Evolutionary conservation across 768 basidiomycete species (phyloP).

Genomic region (Artomyces pyxidatus): DNA sequence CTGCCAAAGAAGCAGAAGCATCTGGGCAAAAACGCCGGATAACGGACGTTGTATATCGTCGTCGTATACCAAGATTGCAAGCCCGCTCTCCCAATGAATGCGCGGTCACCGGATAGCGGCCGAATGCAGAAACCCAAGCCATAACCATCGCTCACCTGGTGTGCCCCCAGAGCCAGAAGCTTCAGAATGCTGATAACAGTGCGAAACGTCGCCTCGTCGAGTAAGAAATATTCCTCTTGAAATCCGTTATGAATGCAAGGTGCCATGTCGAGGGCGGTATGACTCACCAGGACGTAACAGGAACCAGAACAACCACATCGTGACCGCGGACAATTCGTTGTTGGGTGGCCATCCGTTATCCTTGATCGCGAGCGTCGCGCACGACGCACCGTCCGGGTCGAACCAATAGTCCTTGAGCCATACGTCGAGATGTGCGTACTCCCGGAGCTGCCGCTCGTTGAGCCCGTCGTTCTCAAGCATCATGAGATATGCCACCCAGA

Average conservation of each 20-base stretch:
- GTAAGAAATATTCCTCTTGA: conserved; percentile 39
- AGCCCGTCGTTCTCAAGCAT: conserved; percentile 75
- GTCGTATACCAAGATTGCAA: too few species aligned
- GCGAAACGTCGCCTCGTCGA: conserved; percentile 32
- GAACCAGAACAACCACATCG: conserved; percentile 80
- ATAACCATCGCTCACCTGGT: conserved; percentile 42
- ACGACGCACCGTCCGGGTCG: conserved; percentile 47
- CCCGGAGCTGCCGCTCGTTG: conserved; percentile 63
- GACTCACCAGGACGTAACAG: conserved; percentile 51
- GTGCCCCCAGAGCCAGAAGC: conserved; percentile 59
- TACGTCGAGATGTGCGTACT: conserved; percentile 50
- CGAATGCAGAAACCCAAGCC: too few species aligned
- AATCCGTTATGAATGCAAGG: conserved; percentile 1
- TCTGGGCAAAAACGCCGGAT: too few species aligned
- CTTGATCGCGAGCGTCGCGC: conserved; percentile 33
- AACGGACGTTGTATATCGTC: too few species aligned
- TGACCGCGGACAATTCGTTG: conserved; percentile 44
- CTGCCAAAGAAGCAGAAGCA: too few species aligned
- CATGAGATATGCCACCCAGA: conserved; percentile 69
- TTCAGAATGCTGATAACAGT: conserved; percentile 46
- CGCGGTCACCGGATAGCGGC: too few species aligned
- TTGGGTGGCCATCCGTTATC: conserved; percentile 50
- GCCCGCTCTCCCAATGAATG: too few species aligned
- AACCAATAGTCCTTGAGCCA: conserved; percentile 71
- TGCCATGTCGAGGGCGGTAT: too few species aligned